phyloP scores from a whole-genome alignment of 2,329 filamentous ascomycete genomes.

The Trichoderma asperellum region DNA sequence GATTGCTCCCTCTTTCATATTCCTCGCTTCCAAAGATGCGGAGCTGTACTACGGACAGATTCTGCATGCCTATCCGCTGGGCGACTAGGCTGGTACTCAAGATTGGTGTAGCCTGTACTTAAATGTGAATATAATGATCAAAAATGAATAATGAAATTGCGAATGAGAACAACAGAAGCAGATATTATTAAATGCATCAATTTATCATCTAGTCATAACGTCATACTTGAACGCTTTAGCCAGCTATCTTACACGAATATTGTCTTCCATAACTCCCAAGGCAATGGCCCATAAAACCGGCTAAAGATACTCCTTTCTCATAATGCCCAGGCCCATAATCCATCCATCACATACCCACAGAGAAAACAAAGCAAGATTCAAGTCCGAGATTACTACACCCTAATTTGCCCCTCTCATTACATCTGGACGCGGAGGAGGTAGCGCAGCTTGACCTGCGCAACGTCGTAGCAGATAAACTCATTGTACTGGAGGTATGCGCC shows the following conservation, averaged over 20 bases:
- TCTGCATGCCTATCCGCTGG: constrained; percentile 46
- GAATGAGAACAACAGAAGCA: neutral
- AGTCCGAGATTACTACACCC: neutral
- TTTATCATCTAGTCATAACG: constrained; percentile 16
- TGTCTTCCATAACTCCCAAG: neutral
- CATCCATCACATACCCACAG: neutral
- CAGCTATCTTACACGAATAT: constrained; percentile 13
- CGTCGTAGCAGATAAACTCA: constrained; percentile 74
- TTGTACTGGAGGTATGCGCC: constrained; percentile 65
- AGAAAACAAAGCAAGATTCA: neutral
- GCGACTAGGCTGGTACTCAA: constrained; percentile 37
- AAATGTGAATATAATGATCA: neutral
- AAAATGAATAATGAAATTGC: neutral
- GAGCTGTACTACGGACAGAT: constrained; percentile 47
- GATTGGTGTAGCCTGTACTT: neutral
- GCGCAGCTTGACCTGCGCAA: constrained; percentile 69
- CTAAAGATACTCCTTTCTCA: neutral
- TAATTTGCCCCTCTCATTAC: constrained; percentile 25
- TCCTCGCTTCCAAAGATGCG: constrained; percentile 47
- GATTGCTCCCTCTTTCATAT: constrained; percentile 48
- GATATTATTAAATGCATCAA: neutral
- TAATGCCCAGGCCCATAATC: neutral
- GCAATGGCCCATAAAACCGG: neutral
- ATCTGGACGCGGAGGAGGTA: constrained; percentile 70
- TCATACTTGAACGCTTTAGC: neutral